phyloP scores from a whole-genome alignment of 352 stramenopile species.

The Globisporangium irregulare region DNA sequence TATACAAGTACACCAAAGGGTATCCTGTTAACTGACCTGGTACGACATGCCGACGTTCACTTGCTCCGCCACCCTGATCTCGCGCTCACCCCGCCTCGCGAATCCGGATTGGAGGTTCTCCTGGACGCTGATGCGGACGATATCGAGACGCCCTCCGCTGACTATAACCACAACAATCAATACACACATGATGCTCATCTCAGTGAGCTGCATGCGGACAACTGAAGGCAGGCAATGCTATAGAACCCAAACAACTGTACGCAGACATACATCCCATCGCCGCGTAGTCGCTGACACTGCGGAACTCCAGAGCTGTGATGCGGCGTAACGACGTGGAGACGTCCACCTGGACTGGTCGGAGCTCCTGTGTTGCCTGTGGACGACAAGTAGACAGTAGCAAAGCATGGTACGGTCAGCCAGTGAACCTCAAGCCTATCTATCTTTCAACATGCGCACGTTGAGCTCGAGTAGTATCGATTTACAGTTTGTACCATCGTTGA shows the following conservation, averaged over 20 bases:
- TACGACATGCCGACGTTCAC: not conserved
- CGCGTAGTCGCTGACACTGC: conserved; percentile 26
- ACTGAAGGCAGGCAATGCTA: not conserved
- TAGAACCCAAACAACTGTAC: not conserved
- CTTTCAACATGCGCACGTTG: not conserved
- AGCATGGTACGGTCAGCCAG: too few species aligned
- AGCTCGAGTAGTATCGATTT: not conserved
- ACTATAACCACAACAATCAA: conserved; percentile 1
- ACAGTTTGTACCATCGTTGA: conserved; percentile 8
- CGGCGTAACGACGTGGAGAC: not conserved
- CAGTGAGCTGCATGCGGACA: not conserved
- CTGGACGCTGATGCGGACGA: conserved; percentile 9
- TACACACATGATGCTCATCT: not conserved
- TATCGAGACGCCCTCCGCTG: conserved; percentile 8
- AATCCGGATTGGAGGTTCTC: conserved; percentile 5
- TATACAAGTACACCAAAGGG: not conserved
- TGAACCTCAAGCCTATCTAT: not conserved
- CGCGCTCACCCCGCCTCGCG: conserved; percentile 4
- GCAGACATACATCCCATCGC: conserved; percentile 36
- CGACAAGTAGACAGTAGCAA: too few species aligned
- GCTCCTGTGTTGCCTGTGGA: not conserved
- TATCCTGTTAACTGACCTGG: conserved; percentile 1
- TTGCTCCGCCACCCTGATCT: not conserved
- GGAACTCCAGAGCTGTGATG: conserved; percentile 35
- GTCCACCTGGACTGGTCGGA: not conserved